Evolutionary conservation across 2,329 filamentous ascomycete genomes (phyloP).

Genomic region (Penicillium sp.): DNA sequence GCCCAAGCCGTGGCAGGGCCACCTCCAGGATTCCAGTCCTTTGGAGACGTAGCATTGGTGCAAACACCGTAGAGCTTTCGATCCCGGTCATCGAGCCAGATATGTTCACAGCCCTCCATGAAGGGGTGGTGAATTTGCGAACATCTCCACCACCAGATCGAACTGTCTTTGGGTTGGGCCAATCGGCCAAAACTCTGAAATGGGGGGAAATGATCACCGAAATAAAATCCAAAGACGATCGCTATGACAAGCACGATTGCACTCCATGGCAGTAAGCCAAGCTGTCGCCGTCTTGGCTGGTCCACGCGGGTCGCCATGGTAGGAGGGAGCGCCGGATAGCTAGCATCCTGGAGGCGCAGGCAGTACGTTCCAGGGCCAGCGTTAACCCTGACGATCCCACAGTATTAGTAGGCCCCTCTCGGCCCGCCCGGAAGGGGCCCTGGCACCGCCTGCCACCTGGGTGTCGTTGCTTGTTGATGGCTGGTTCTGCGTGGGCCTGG

Average conservation of each 20-base stretch:
- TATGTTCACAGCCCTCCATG: slow-evolving; percentile 10
- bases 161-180: background rate
- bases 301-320: background rate
- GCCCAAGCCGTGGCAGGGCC: background rate
- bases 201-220: background rate
- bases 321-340: background rate
- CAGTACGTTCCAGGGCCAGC: background rate
- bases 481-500: background rate
- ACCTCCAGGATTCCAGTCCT: background rate
- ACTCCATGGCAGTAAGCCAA: background rate
- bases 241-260: background rate
- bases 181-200: background rate
- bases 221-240: background rate
- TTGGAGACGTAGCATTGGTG: background rate
- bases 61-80: slow-evolving; percentile 7
- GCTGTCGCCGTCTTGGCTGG: slow-evolving; percentile 1
- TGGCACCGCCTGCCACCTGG: background rate
- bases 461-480: background rate
- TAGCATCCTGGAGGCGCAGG: background rate
- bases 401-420: background rate
- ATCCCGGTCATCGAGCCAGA: slow-evolving; percentile 4
- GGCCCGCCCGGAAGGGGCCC: background rate
- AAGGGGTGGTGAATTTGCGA: slow-evolving; percentile 6
- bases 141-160: slow-evolving; percentile 1
- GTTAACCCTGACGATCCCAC: background rate